Percentiles rank a stretch among this genome's conserved stretches.
These are phyloP conservation scores for Handroanthus guayacan DNA, from an alignment of 257 asterid species.

Conservation along the genomic window DNA sequence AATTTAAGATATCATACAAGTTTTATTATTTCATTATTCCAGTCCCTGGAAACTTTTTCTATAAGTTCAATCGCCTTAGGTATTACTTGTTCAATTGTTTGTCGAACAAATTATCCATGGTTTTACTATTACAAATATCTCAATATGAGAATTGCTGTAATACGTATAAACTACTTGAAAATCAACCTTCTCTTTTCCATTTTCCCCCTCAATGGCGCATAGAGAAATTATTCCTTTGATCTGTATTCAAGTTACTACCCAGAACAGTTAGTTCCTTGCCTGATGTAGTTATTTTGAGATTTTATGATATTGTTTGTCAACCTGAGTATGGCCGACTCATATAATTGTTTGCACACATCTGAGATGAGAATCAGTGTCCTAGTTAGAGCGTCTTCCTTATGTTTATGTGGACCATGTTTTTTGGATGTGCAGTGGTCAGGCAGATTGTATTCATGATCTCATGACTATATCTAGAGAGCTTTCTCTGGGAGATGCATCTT, in stretches of 20 bases:
- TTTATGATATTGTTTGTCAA: neutral
- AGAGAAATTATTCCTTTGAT: neutral
- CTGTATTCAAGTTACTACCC: neutral
- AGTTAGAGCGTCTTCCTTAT: slow-evolving; percentile 19
- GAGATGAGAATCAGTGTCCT: slow-evolving; percentile 17
- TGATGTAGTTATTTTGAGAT: neutral
- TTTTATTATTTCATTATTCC: slow-evolving; percentile 91
- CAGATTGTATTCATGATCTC: slow-evolving; percentile 98
- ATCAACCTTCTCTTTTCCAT: neutral
- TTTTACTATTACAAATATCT: neutral
- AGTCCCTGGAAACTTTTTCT: slow-evolving; percentile 94
- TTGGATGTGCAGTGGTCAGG: slow-evolving; percentile 83
- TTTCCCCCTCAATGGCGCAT: neutral
- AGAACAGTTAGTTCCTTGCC: neutral
- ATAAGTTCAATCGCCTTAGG: slow-evolving; percentile 99
- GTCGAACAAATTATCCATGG: slow-evolving; percentile 14
- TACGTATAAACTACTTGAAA: neutral
- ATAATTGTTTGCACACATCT: slow-evolving; percentile 21
- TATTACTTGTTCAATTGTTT: slow-evolving; percentile 43
- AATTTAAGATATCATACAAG: slow-evolving; percentile 99
- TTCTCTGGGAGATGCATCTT: slow-evolving; percentile 68
- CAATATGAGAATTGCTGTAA: neutral
- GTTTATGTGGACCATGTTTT: slow-evolving; percentile 31
- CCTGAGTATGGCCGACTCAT: slow-evolving; percentile 14
- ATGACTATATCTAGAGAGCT: slow-evolving; percentile 86